Percentiles rank a stretch among this genome's conserved stretches.
These are phyloP conservation scores for Pythium grandisporangium DNA, from an alignment of 352 stramenopile genomes.

Conservation along the genomic window DNA sequence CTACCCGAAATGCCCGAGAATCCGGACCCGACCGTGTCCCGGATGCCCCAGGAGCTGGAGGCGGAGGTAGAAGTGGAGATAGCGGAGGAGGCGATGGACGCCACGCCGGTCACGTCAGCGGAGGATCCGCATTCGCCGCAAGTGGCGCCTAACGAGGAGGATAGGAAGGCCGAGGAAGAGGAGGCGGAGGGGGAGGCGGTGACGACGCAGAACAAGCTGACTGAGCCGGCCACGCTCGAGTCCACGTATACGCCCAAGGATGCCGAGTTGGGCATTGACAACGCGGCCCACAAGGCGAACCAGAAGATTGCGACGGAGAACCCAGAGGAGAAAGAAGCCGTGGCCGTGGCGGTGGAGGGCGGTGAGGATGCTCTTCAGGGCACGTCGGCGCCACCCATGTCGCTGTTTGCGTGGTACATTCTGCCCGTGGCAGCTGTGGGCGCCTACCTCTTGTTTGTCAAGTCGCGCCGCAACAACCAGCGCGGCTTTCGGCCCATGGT, in stretches of 20 bases:
- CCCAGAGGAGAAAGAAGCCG: slow-evolving; percentile 19
- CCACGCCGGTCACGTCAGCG: too few species aligned
- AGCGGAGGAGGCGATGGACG: too few species aligned
- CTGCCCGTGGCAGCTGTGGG: slow-evolving; percentile 54
- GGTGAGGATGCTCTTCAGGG: slow-evolving; percentile 28
- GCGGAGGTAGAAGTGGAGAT: too few species aligned
- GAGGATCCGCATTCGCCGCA: too few species aligned
- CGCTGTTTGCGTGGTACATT: slow-evolving; percentile 76
- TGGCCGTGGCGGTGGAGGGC: slow-evolving; percentile 23
- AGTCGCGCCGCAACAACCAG: slow-evolving; percentile 24
- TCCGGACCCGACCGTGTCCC: slow-evolving; percentile 8
- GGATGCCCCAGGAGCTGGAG: too few species aligned
- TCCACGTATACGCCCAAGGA: slow-evolving; percentile 55
- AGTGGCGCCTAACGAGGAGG: too few species aligned
- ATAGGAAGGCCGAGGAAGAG: slow-evolving; percentile 7
- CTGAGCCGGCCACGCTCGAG: slow-evolving; percentile 13
- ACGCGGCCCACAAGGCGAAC: slow-evolving; percentile 37
- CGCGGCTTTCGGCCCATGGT: slow-evolving; percentile 28
- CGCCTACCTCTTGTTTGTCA: slow-evolving; percentile 57
- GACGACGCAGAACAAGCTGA: slow-evolving; percentile 4
- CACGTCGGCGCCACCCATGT: slow-evolving; percentile 41
- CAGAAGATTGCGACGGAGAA: slow-evolving; percentile 8
- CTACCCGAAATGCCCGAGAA: too few species aligned
- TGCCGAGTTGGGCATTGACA: slow-evolving; percentile 51
- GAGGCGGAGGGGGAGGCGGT: slow-evolving; percentile 4